Evolutionary conservation across 495 filamentous ascomycete genomes (phyloP), one percentile per base, ranked within the genome.

Genomic region (Evansstolkia leycettana): DNA sequence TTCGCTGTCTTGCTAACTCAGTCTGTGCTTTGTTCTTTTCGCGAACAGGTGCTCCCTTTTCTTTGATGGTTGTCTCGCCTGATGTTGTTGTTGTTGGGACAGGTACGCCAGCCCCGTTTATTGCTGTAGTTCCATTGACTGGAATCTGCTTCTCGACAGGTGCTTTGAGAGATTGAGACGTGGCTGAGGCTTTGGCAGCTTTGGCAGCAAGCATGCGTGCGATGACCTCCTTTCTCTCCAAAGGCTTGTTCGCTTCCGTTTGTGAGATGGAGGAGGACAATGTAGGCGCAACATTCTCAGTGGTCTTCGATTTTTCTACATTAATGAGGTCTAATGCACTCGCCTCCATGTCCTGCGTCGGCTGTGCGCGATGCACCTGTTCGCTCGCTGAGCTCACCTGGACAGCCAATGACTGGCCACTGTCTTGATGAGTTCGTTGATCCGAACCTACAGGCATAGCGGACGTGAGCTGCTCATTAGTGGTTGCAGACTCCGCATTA

Each of bases 141-240:
- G 20, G 4, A 9, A 9, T 18, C 31, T 48, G 39, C 13, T 49
- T 48, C 8, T 42, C 15, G 7, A 16, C 15, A 30, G 42, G 41
- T 29, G 44, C 13, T 37, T 46, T 50, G 14, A 36, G 18, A 31
- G 45, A 46, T 27, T 32, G 28, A 33, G 43, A 42, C 26, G 46
- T 24, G 17, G 46, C 38, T 26, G 46, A 43, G 40, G 39, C 36
- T 43, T 50, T 57, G 28, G 60, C 60, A 42, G 64, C 63, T 40
- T 69, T 72, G 1, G 59, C 78, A 26, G 83, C 81, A 32, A 83
- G 65, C 48, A 84, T 73, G 28, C 75, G 70, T 12, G 82, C 80
- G 46, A 84, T 83, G 27, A 82, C 70, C 40, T 85, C 80, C 42
- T 85, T 85, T 18, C 82, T 69, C 44, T 84, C 79, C 46, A 84